Conservation (phyloP, 768 basidiomycete genomes). For the Suillus subaureus region DNA sequence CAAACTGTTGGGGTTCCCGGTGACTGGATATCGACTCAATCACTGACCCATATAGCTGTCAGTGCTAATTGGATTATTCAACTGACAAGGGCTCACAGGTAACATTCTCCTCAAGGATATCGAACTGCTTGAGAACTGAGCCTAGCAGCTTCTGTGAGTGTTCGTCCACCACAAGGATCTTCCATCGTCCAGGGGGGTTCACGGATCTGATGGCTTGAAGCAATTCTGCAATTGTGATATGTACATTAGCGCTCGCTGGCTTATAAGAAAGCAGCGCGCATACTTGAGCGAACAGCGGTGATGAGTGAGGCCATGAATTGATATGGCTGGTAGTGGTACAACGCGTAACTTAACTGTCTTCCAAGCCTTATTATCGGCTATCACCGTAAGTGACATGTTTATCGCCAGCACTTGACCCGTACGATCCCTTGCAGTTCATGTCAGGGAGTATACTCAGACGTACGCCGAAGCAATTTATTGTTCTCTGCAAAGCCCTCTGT, state of each 20-base stretch:
- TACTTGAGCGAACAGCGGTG: conserved; percentile 48
- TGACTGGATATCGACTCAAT: conserved; percentile 87
- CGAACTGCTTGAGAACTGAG: conserved; percentile 88
- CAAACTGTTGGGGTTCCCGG: conserved; percentile 84
- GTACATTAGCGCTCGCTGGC: conserved; percentile 3
- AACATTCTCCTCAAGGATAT: conserved; percentile 94
- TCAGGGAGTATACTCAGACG: background rate
- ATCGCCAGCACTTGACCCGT: background rate
- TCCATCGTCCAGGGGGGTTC: conserved; percentile 88
- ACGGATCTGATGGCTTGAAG: conserved; percentile 87
- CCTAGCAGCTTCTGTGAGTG: conserved; percentile 83
- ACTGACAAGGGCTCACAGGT: conserved; percentile 64
- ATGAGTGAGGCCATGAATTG: conserved; percentile 52
- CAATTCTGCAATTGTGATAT: conserved; percentile 57
- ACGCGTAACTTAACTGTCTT: background rate
- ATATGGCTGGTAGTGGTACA: conserved; percentile 16
- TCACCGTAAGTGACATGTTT: conserved; percentile 8
- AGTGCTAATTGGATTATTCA: conserved; percentile 9
- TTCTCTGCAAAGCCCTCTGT: background rate
- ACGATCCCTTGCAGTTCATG: background rate
- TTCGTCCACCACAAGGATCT: conserved; percentile 96
- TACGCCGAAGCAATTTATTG: background rate
- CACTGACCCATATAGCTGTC: conserved; percentile 48
- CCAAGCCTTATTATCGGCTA: conserved; percentile 14
- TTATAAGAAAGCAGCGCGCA: conserved; percentile 18